Base-by-base conservation (phyloP, 306 rosid genomes). In the Oxytropis ochrocephala region DNA sequence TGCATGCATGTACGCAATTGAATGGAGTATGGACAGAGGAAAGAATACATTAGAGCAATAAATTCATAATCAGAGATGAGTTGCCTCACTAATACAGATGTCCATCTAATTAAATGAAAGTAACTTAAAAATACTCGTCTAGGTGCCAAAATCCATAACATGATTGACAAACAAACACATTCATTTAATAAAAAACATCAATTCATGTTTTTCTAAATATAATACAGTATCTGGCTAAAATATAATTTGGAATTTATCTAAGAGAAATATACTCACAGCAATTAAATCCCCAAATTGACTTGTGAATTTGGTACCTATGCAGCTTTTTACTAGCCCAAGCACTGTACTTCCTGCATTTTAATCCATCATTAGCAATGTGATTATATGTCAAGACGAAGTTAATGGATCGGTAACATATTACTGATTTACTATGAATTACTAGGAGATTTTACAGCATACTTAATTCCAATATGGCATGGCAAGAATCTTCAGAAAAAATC, bases 241-340 rank as follows among this genome's bases (percentile, higher is more conserved):
- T 9, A 33, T 12, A 38, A 52, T 5, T 57, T 48, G 51, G 6
- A 35, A 50, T 39, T 30, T 48, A 50, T 57, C 74, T 16, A 14
- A 41, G 72, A 30, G 55, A 59, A 6, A 24, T 53, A 80, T 61
- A 78, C 99, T 91, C 77, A 95, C 99, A 83, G 99, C 97, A 80
- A 95, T 89, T 55, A 95, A 76, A 82, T 95, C 96, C 46, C 99
- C 99, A 39, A 91, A 95, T 78, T 95, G 99, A 70, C 96, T 68
- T 0, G 99, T 95, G 73, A 95, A 95, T 67, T 95, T 95, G 73
- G 99, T 95, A 39, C 99, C 96, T 5, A 92, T 89, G 83, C 99
- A 91, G 82, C 99, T 91, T 79, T 87, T 95, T 10, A 95, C 96
- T 68, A 95, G 83, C 70, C 95, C 96, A 82, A 95, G 78, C 95